Conservation (phyloP, 139 green algal genomes). For the Coelastrella sp. region DNA sequence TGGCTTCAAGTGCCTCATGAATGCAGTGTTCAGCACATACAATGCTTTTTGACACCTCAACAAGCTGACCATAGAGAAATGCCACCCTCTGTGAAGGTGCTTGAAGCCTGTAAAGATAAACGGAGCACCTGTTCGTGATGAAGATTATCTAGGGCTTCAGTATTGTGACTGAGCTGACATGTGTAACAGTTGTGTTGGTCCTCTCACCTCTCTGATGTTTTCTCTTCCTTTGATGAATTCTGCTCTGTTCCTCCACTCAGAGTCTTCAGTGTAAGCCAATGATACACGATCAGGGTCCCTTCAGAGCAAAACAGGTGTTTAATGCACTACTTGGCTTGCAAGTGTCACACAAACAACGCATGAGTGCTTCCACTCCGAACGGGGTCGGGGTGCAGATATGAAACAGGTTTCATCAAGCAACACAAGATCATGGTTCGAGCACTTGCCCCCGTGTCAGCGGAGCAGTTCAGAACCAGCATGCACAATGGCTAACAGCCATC, state of each 20-base stretch:
- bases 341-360: background rate
- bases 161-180: background rate
- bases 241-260: slow-evolving; percentile 71
- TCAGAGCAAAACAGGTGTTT: background rate
- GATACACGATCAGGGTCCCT: slow-evolving; percentile 59
- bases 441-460: too few species aligned
- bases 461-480: too few species aligned
- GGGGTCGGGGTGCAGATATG: background rate
- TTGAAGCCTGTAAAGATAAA: too few species aligned
- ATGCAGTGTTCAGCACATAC: too few species aligned
- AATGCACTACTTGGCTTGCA: background rate
- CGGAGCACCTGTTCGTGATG: too few species aligned
- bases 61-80: too few species aligned
- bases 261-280: slow-evolving; percentile 70
- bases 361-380: background rate
- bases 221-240: slow-evolving; percentile 70
- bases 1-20: too few species aligned
- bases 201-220: slow-evolving; percentile 46
- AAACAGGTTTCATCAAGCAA: too few species aligned
- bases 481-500: too few species aligned
- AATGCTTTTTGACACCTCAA: too few species aligned
- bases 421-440: too few species aligned
- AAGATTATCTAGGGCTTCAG: background rate
- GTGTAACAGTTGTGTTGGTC: background rate
- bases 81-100: too few species aligned